phyloP scores from a whole-genome alignment of 2,329 filamentous ascomycete genomes.

The Zymoseptoria passerinii region DNA sequence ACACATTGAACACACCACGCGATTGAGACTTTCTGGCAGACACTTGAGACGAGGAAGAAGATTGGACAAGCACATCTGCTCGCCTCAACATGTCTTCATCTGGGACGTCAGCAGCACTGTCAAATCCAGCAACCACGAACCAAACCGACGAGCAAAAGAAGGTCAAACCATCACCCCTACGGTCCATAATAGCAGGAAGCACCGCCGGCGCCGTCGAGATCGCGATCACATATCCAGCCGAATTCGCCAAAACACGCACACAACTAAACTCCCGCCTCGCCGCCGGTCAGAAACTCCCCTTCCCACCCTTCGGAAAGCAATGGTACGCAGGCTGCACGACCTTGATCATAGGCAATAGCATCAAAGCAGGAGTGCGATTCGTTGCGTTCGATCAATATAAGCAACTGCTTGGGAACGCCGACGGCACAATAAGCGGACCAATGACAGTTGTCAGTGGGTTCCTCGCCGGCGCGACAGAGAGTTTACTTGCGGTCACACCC shows the following conservation, averaged over 20 bases:
- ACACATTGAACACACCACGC: not conserved
- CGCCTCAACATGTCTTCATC: not conserved
- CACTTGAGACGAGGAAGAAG: no score
- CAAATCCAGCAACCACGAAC: not conserved
- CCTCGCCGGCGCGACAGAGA: slow-evolving; percentile 89
- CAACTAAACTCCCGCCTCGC: slow-evolving; percentile 83
- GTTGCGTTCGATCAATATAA: slow-evolving; percentile 97
- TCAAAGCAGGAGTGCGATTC: slow-evolving; percentile 93
- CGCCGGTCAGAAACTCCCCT: slow-evolving; percentile 79
- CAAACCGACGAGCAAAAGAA: slow-evolving; percentile 13
- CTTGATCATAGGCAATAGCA: slow-evolving; percentile 88
- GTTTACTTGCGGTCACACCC: slow-evolving; percentile 83
- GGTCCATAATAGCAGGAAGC: slow-evolving; percentile 85
- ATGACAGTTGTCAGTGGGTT: slow-evolving; percentile 89
- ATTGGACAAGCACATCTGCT: not conserved
- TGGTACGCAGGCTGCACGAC: slow-evolving; percentile 99
- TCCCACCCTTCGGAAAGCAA: slow-evolving; percentile 84
- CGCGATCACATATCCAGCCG: slow-evolving; percentile 87
- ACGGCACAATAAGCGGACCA: slow-evolving; percentile 84
- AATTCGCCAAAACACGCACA: slow-evolving; percentile 92
- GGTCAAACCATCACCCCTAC: slow-evolving; percentile 63
- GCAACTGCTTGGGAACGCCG: slow-evolving; percentile 65
- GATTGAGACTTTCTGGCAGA: not conserved
- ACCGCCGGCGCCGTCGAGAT: slow-evolving; percentile 95
- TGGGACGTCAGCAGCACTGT: not conserved